A percentile compares a stretch with the other conserved stretches of the same genome.
Evolutionary conservation across 768 basidiomycete genomes (phyloP).

Genomic region (Pleurotus tuoliensis): DNA sequence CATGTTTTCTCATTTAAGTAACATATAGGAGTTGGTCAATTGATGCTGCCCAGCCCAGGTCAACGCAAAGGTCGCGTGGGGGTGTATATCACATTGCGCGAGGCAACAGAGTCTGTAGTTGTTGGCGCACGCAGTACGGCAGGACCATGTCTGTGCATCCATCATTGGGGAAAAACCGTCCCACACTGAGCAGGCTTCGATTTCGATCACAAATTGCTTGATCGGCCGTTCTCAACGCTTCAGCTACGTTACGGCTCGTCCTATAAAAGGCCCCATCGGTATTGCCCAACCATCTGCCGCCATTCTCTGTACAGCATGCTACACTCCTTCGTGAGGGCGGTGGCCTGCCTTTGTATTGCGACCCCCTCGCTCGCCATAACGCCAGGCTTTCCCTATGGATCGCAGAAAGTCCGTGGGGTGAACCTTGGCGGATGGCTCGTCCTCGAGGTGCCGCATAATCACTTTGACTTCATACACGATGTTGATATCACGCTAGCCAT

Average conservation of each 20-base stretch:
- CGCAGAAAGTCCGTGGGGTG: conserved; percentile 73
- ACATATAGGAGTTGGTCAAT: too few species aligned
- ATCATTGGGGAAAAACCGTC: too few species aligned
- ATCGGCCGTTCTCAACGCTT: not conserved
- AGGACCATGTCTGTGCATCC: too few species aligned
- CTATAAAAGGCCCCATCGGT: not conserved
- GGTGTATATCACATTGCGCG: too few species aligned
- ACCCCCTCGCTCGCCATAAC: conserved; percentile 29
- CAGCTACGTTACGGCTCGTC: not conserved
- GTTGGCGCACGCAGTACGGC: too few species aligned
- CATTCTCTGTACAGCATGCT: not conserved
- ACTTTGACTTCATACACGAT: too few species aligned
- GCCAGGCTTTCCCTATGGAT: conserved; percentile 70
- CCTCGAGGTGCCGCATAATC: conserved; percentile 31
- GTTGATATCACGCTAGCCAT: conserved; percentile 40
- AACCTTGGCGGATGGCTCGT: conserved; percentile 68
- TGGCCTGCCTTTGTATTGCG: conserved; percentile 14
- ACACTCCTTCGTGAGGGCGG: not conserved
- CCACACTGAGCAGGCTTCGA: too few species aligned
- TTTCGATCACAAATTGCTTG: too few species aligned
- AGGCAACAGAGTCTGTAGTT: too few species aligned
- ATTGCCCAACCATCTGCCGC: not conserved
- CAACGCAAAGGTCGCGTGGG: too few species aligned
- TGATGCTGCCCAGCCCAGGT: too few species aligned
- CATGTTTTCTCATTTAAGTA: too few species aligned